Conservation (phyloP, 805 yeast genomes). For the Blastobotrys robertii region DNA sequence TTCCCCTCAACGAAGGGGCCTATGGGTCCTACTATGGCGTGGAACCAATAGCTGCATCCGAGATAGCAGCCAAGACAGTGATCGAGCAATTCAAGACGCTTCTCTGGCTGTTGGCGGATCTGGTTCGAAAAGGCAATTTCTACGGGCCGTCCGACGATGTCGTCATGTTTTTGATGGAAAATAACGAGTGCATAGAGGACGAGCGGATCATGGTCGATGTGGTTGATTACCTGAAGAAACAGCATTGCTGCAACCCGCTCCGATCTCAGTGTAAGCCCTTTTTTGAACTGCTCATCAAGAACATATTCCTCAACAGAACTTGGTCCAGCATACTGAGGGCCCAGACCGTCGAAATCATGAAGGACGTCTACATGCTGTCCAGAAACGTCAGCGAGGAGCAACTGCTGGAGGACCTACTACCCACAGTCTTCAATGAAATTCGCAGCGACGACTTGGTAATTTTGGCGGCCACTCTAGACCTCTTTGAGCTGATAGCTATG, state of each 20-base stretch:
- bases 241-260: constrained; percentile 45
- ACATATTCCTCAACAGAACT: constrained; percentile 30
- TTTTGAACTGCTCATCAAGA: constrained; percentile 35
- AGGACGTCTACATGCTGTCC: constrained; percentile 31
- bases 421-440: constrained; percentile 27
- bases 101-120: constrained; percentile 18
- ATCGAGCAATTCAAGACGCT: constrained; percentile 23
- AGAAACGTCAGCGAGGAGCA: constrained; percentile 27
- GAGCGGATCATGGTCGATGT: constrained; percentile 35
- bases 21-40: no score
- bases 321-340: constrained; percentile 17
- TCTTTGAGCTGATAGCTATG: constrained; percentile 20
- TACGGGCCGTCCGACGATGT: constrained; percentile 36
- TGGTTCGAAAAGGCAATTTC: constrained; percentile 28
- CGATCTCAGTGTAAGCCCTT: constrained; percentile 43
- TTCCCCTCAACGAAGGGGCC: neutral
- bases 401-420: constrained; percentile 27
- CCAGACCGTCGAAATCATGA: constrained; percentile 24
- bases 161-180: constrained; percentile 32
- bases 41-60: no score
- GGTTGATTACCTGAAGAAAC: constrained; percentile 37
- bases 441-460: constrained; percentile 29
- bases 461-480: constrained; percentile 22
- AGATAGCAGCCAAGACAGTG: constrained; percentile 3
- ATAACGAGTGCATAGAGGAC: constrained; percentile 29